phyloP scores from a whole-genome alignment of 257 asterid species.

The Gynochthodes officinalis region DNA sequence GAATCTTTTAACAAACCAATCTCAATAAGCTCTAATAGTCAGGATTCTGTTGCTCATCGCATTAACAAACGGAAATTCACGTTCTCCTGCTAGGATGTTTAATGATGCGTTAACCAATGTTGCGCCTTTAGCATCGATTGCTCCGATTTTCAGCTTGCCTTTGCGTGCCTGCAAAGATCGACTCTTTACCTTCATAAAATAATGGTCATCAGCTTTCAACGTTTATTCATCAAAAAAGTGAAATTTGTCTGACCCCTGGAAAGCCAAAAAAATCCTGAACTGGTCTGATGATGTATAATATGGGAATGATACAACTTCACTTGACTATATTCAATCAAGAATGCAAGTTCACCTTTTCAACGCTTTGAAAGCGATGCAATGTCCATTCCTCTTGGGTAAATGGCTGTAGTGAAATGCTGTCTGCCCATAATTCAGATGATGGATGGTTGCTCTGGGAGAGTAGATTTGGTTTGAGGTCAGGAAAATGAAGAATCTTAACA shows the following conservation, averaged over 20 bases:
- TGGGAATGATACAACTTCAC: too few species aligned
- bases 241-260: too few species aligned
- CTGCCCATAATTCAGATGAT: slow-evolving; percentile 44
- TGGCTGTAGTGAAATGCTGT: slow-evolving; percentile 60
- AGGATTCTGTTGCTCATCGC: slow-evolving; percentile 52
- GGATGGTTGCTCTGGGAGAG: slow-evolving; percentile 38
- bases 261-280: too few species aligned
- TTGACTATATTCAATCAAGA: too few species aligned
- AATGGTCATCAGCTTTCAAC: too few species aligned
- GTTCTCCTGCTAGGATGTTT: slow-evolving; percentile 16
- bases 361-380: slow-evolving; percentile 43
- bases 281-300: too few species aligned
- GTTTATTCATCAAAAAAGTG: too few species aligned
- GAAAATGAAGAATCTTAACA: too few species aligned
- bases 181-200: too few species aligned
- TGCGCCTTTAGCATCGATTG: slow-evolving; percentile 39
- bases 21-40: slow-evolving; percentile 38
- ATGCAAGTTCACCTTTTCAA: slow-evolving; percentile 44
- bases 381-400: slow-evolving; percentile 55
- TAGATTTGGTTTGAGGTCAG: too few species aligned
- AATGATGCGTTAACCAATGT: slow-evolving; percentile 55
- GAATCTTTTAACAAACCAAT: slow-evolving; percentile 60
- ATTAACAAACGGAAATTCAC: slow-evolving; percentile 43
- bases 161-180: slow-evolving; percentile 59
- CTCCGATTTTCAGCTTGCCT: slow-evolving; percentile 46